Evolutionary conservation across 768 basidiomycete genomes (phyloP), one percentile per base, ranked within the genome.

Genomic region (Boletus pseudo-olivaceus): DNA sequence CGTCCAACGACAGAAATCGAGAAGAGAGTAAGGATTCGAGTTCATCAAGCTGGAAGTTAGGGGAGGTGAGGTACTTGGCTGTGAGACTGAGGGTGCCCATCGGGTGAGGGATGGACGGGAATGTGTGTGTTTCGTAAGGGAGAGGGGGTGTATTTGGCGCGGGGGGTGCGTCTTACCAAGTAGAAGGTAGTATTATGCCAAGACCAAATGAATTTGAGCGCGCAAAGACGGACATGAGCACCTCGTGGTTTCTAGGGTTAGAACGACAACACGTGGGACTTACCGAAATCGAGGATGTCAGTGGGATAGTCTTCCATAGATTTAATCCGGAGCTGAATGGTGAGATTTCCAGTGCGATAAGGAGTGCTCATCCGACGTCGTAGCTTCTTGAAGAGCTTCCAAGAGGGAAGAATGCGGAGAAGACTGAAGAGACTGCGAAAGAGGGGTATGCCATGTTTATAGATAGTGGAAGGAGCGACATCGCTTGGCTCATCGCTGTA

Each of bases 391-490:
- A 79, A 79, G 47, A 87, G 78, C 67, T 81, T 85, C 88, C 89
- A 93, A 0, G 86, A 76, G 17, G 90, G 90, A 4, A 91, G 77
- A 26, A 90, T 77, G 49, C 88, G 79, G 43, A 92, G 76, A 40
- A 92, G 70, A 49, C 83, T 85, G 57, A 65, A 75, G 75, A 93
- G 7, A 64, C 87, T 88, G 47, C 90, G 80, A 74, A 92, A 93
- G 19, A 91, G 78, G 32, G 87, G 80, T 62, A 93, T 92, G 34
- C 86, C 83, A 61, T 91, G 85, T 70, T 93, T 93, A 79, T 93
- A 93, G 50, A 90, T 85, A 12, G 85, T 87, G 0, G 90, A 79
- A 34, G 86, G 82, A 14, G 84, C 81, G 37, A 87, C 76, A 54
- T 87, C 85, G 46, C 69, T 60, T 41, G 55, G 60, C 51, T 66